Base-by-base conservation (phyloP, 352 stramenopile species). In the Phytophthora fragariaefolia region DNA sequence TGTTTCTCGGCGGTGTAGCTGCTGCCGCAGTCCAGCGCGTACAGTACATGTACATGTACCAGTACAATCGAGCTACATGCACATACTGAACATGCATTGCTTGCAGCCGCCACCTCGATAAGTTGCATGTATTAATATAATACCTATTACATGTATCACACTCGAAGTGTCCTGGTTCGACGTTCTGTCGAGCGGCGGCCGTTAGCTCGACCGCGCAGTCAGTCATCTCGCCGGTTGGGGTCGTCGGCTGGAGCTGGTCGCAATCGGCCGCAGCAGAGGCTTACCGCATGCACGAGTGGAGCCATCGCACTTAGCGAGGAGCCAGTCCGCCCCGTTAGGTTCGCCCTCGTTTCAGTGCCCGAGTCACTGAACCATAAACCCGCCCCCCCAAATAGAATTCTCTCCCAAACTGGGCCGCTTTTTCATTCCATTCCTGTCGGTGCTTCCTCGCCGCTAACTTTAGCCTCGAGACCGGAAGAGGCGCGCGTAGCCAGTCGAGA, bases 251-350 rank as follows among this genome's bases (percentile, higher is more conserved):
- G 36, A 32, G 18, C 34, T 48, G 32, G 7, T 17, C 6, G 30
- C 22, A 45, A 46, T 12, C 22, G 28, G 36, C 12, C 27, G 22
- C 18, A 30, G 45, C 22, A 53, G 23, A 23, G 47, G 30, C 24
- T 15, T n/a, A n/a, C n/a, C n/a, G n/a, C n/a, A n/a, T n/a, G n/a
- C 42, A 27, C 42, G n/a, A 49, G 22, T 27, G 60, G 43, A 68
- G 23, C 60, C 51, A 68, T 68, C 60, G 60, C 10, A 68, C 51
- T 61, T 68, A 68, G 42, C 2, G 15, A 24, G 15, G 36, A 69
- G 62, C 54, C 62, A 69, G 62, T 69, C 34, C 26, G 36, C 0
- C 15, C 32, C 24, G 1, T 50, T 56, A 62, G 46, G 60, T 61
- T 1, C 59, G 60, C 42, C 56, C 40, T 34, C 46, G 42, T 1